Percentiles rank a stretch among this genome's conserved stretches.
Conservation (phyloP, 78 protist species). For the Cyanophora paradoxa region DNA sequence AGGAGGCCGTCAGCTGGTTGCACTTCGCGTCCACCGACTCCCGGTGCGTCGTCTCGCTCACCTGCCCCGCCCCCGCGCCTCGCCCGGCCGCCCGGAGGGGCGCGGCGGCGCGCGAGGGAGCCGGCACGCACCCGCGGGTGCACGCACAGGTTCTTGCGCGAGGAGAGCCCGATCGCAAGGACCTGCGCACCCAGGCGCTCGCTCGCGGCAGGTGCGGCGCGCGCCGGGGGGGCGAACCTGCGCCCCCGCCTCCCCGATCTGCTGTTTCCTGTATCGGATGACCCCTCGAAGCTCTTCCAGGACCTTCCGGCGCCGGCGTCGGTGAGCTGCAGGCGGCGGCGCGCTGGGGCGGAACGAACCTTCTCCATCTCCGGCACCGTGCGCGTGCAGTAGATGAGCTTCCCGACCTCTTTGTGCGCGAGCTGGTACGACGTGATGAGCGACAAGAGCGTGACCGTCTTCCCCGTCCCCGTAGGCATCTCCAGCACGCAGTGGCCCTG, state of each 20-base stretch:
- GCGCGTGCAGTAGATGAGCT: conserved; percentile 93
- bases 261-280: conserved; percentile 31
- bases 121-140: conserved; percentile 72
- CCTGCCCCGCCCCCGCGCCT: neutral
- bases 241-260: conserved; percentile 32
- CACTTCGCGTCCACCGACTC: conserved; percentile 20
- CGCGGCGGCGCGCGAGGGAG: too few species aligned
- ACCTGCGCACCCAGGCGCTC: neutral
- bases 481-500: conserved; percentile 84
- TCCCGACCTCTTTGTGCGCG: conserved; percentile 42
- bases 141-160: conserved; percentile 81
- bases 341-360: too few species aligned
- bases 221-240: conserved; percentile 1
- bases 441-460: conserved; percentile 89
- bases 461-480: conserved; percentile 99
- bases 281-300: conserved; percentile 70
- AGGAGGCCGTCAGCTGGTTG: conserved; percentile 10
- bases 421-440: conserved; percentile 72
- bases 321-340: too few species aligned
- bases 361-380: conserved; percentile 94
- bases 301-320: too few species aligned
- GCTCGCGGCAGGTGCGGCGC: neutral
- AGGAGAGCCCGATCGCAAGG: conserved; percentile 65
- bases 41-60: neutral
- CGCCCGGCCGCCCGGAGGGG: too few species aligned